phyloP scores from a whole-genome alignment of 805 yeast species.

The Kodamaea neixiangensis region DNA sequence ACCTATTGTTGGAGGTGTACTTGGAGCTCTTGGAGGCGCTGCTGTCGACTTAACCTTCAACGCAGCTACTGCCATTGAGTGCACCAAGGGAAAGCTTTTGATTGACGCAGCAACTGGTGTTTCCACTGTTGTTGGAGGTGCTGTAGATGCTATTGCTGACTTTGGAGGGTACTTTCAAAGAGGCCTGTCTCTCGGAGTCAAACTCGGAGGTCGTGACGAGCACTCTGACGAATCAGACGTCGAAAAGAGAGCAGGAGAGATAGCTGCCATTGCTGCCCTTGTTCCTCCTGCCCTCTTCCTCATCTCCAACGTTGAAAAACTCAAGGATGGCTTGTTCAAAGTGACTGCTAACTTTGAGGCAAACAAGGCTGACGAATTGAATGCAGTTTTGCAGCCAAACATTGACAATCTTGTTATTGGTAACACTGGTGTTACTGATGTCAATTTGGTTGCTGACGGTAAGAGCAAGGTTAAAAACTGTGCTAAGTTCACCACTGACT shows the following conservation, averaged over 20 bases:
- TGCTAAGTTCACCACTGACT: conserved; percentile 18
- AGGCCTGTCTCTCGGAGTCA: not conserved
- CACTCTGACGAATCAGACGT: not conserved
- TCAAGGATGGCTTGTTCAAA: conserved; percentile 18
- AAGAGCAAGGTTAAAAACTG: not conserved
- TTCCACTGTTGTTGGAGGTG: not conserved
- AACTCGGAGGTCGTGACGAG: not conserved
- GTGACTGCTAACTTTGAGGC: conserved; percentile 25
- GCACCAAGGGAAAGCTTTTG: not conserved
- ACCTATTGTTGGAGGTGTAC: not conserved
- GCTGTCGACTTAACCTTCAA: not conserved
- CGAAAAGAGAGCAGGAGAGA: not conserved
- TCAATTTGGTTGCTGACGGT: conserved; percentile 9
- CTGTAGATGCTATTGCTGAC: not conserved
- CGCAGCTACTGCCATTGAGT: not conserved
- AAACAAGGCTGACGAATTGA: conserved; percentile 20
- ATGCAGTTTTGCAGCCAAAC: conserved; percentile 14
- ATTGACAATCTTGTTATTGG: conserved; percentile 18
- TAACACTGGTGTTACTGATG: conserved; percentile 23
- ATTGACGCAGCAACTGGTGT: not conserved
- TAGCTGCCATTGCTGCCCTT: not conserved
- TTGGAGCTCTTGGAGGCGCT: not conserved
- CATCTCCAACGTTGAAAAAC: conserved; percentile 21
- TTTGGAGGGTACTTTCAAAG: not conserved
- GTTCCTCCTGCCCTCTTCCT: conserved; percentile 26